These are phyloP conservation scores for Plasmodium falciparum DNA, from an alignment of 169 alveolate genomes.

Conservation along the genomic window DNA sequence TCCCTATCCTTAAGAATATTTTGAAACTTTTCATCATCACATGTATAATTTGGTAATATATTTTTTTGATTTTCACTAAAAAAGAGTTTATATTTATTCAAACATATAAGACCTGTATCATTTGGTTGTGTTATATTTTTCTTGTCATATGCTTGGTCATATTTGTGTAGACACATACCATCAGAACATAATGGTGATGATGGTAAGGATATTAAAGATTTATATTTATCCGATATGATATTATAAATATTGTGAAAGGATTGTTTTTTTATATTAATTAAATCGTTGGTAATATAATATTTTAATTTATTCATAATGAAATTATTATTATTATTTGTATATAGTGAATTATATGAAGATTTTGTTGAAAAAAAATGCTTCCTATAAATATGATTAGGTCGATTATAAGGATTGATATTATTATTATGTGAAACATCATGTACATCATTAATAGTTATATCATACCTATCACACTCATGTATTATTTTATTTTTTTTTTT, in stretches of 20 bases:
- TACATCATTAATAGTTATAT: too few relatives aligned
- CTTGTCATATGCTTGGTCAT: background rate
- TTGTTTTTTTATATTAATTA: constrained; percentile 23
- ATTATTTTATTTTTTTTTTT: background rate
- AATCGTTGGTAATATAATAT: constrained; percentile 2
- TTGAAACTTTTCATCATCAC: constrained; percentile 62
- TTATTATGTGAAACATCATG: too few relatives aligned
- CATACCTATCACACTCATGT: too few relatives aligned
- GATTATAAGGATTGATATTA: too few relatives aligned
- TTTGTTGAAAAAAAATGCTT: too few relatives aligned
- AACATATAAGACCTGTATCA: background rate
- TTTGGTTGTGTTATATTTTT: background rate
- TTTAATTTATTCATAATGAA: constrained; percentile 18
- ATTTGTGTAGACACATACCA: constrained; percentile 22
- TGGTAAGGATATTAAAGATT: constrained; percentile 23
- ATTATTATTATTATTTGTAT: constrained; percentile 34
- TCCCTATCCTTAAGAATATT: constrained; percentile 47
- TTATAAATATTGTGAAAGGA: background rate
- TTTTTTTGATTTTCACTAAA: constrained; percentile 8
- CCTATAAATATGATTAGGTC: too few relatives aligned
- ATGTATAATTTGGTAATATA: background rate
- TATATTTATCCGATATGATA: constrained; percentile 12
- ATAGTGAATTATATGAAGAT: background rate
- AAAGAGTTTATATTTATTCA: too few relatives aligned
- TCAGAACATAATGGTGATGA: constrained; percentile 51